phyloP scores from a whole-genome alignment of 2,329 filamentous ascomycete species.

The Xylariaceae sp. region DNA sequence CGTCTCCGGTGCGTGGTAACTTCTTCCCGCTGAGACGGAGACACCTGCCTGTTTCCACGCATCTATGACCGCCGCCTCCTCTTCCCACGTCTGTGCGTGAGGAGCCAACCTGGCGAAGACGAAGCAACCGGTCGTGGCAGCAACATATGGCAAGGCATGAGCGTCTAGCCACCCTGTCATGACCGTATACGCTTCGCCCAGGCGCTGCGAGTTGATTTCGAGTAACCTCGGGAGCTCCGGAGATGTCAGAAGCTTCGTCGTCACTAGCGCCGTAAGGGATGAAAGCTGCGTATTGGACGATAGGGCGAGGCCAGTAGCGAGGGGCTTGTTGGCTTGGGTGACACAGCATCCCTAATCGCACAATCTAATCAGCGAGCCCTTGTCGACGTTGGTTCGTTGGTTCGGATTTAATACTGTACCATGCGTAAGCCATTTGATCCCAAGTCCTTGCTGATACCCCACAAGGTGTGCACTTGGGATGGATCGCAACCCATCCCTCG shows the following conservation, averaged over 20 bases:
- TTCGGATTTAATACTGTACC: too few relatives aligned
- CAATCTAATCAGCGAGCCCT: background rate
- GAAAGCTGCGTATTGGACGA: conserved; percentile 8
- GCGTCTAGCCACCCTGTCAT: conserved; percentile 1
- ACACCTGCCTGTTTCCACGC: conserved; percentile 26
- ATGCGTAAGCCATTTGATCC: conserved; percentile 24
- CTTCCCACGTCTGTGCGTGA: conserved; percentile 2
- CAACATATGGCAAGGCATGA: conserved; percentile 3
- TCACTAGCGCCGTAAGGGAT: conserved; percentile 3
- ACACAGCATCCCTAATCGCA: conserved; percentile 7
- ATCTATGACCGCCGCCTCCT: background rate
- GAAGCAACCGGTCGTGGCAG: background rate
- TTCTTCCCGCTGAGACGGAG: conserved; percentile 23
- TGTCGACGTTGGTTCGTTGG: too few relatives aligned
- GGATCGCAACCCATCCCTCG: conserved; percentile 1
- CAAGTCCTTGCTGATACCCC: conserved; percentile 14
- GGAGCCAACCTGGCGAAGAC: conserved; percentile 5
- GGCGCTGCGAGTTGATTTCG: conserved; percentile 1
- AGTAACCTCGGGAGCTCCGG: conserved; percentile 2
- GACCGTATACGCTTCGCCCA: conserved; percentile 3
- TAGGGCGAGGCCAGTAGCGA: conserved; percentile 4
- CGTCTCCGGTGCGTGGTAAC: conserved; percentile 8
- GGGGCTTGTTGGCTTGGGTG: conserved; percentile 7
- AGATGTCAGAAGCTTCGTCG: conserved; percentile 1
- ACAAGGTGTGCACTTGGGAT: conserved; percentile 9